phyloP scores from a whole-genome alignment of 345 rosid species.

The Mangifera indica region DNA sequence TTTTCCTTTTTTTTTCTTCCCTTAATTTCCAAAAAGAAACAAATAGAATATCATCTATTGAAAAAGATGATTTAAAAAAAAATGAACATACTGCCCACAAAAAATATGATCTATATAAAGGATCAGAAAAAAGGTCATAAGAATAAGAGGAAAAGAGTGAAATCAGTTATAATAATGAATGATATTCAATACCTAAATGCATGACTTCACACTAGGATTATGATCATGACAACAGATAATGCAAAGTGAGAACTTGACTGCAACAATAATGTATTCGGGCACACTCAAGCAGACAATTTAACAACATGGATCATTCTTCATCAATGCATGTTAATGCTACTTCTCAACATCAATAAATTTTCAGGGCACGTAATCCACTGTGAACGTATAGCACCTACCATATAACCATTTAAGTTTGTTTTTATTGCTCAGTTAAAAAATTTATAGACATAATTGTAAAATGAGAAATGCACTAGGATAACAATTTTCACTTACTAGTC shows the following conservation, averaged over 20 bases:
- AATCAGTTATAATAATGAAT: too few species aligned
- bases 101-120: too few species aligned
- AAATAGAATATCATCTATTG: too few species aligned
- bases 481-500: conserved; percentile 64
- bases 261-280: background rate
- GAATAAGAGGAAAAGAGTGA: background rate
- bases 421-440: background rate
- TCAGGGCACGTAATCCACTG: background rate
- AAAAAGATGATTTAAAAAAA: too few species aligned
- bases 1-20: too few species aligned
- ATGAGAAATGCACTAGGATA: background rate
- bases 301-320: too few species aligned
- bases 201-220: too few species aligned
- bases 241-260: background rate
- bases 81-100: too few species aligned
- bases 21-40: too few species aligned
- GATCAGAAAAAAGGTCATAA: background rate
- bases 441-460: background rate
- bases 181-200: too few species aligned
- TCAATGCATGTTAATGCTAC: background rate
- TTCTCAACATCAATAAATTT: background rate
- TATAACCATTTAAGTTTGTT: background rate
- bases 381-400: background rate
- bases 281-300: too few species aligned
- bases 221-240: background rate